Conservation (phyloP, 768 basidiomycete species). For the Tricholoma terreum region DNA sequence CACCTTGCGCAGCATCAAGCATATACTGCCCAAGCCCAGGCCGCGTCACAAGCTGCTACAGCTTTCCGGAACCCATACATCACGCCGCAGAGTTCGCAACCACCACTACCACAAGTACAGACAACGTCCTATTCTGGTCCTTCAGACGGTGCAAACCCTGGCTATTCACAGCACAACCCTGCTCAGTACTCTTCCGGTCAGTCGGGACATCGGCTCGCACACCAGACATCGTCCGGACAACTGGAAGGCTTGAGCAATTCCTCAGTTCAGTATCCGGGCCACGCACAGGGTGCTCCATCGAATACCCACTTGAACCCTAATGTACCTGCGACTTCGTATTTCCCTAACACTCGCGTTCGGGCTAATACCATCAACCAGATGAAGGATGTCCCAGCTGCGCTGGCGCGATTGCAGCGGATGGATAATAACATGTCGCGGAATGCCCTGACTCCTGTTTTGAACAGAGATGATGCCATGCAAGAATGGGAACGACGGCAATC, state of each 20-base stretch:
- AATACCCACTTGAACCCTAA: slow-evolving; percentile 46
- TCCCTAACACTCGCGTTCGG: slow-evolving; percentile 66
- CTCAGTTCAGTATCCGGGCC: slow-evolving; percentile 32
- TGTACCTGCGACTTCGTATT: slow-evolving; percentile 65
- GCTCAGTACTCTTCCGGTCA: slow-evolving; percentile 35
- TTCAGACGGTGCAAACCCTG: slow-evolving; percentile 27
- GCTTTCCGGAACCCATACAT: slow-evolving; percentile 83
- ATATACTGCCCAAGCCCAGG: slow-evolving; percentile 84
- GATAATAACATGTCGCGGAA: slow-evolving; percentile 86
- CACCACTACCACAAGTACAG: slow-evolving; percentile 29
- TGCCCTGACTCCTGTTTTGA: slow-evolving; percentile 89
- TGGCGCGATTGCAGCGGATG: slow-evolving; percentile 88
- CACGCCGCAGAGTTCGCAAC: slow-evolving; percentile 43
- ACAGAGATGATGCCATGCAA: slow-evolving; percentile 90
- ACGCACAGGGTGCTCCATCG: slow-evolving; percentile 28
- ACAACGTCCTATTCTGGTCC: slow-evolving; percentile 28
- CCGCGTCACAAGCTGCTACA: slow-evolving; percentile 67
- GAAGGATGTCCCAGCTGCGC: slow-evolving; percentile 91
- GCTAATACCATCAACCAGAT: slow-evolving; percentile 92
- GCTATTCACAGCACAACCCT: slow-evolving; percentile 33
- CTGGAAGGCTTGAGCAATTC: slow-evolving; percentile 29
- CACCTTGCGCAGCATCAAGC: slow-evolving; percentile 93
- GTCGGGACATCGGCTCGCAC: slow-evolving; percentile 38
- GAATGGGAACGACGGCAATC: slow-evolving; percentile 94
- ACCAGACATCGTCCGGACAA: slow-evolving; percentile 51